Percentiles rank a stretch among this genome's conserved stretches.
phyloP scores from a whole-genome alignment of 768 basidiomycete species.

The Arthromyces matolae region DNA sequence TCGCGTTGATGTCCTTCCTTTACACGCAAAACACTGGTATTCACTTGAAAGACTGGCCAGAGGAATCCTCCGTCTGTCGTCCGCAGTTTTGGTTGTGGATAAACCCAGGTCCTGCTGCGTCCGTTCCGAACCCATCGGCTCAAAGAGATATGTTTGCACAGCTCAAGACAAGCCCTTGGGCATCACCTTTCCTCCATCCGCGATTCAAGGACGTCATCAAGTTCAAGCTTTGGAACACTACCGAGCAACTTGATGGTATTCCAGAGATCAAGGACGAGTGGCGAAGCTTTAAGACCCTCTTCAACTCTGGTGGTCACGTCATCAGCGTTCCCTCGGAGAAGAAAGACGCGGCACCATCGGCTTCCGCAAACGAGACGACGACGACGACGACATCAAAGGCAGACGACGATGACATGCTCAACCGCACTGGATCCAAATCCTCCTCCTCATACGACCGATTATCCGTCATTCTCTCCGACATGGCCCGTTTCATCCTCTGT shows the following conservation, averaged over 20 bases:
- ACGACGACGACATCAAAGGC: constrained; percentile 41
- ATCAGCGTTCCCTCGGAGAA: constrained; percentile 53
- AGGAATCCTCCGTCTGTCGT: constrained; percentile 57
- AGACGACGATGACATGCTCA: constrained; percentile 52
- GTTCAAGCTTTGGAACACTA: constrained; percentile 97
- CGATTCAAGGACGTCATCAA: constrained; percentile 85
- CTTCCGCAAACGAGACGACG: constrained; percentile 50
- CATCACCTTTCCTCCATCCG: constrained; percentile 84
- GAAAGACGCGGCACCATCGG: constrained; percentile 23
- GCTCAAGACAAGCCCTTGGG: constrained; percentile 83
- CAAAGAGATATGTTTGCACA: constrained; percentile 78
- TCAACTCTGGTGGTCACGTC: constrained; percentile 84
- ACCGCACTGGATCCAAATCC: constrained; percentile 87
- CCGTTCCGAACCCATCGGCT: constrained; percentile 76
- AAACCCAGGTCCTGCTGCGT: constrained; percentile 87
- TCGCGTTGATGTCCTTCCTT: constrained; percentile 87
- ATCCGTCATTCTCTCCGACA: constrained; percentile 90
- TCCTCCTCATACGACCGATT: constrained; percentile 84
- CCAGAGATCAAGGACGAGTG: constrained; percentile 87
- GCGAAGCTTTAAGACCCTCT: constrained; percentile 69
- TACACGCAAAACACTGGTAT: constrained; percentile 90
- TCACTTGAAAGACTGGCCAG: constrained; percentile 45
- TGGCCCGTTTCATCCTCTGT: constrained; percentile 94
- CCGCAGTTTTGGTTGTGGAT: constrained; percentile 97
- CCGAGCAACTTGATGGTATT: constrained; percentile 86